phyloP scores from a whole-genome alignment of 768 basidiomycete genomes.

The Psilocybe sp. region DNA sequence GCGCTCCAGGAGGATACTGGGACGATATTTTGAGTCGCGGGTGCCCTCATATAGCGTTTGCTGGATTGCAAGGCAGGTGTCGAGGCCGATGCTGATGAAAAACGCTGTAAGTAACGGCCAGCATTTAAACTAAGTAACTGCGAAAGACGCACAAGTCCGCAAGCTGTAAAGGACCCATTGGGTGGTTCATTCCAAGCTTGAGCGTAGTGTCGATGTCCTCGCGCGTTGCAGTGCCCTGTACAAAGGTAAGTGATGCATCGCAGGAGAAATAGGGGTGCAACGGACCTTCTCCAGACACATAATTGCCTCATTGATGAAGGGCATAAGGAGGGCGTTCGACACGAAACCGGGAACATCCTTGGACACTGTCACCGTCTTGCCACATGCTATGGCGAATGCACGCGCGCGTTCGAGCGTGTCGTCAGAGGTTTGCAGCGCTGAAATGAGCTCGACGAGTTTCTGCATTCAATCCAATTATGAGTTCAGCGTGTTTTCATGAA shows the following conservation, averaged over 20 bases:
- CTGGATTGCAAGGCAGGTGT: slow-evolving; percentile 93
- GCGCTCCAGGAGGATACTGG: slow-evolving; percentile 81
- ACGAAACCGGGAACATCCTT: slow-evolving; percentile 94
- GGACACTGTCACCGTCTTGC: slow-evolving; percentile 90
- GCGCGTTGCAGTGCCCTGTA: slow-evolving; percentile 82
- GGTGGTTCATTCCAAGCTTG: slow-evolving; percentile 90
- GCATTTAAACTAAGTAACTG: not conserved
- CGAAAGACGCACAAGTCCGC: slow-evolving; percentile 56
- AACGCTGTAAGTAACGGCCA: not conserved
- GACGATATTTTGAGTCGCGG: slow-evolving; percentile 93
- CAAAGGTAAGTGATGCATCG: not conserved
- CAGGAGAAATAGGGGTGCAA: not conserved
- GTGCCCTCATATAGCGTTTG: slow-evolving; percentile 87
- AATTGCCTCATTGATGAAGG: slow-evolving; percentile 97
- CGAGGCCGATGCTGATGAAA: slow-evolving; percentile 81
- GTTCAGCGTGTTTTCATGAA: not conserved
- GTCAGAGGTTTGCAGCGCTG: slow-evolving; percentile 85
- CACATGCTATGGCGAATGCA: slow-evolving; percentile 82
- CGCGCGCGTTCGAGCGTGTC: slow-evolving; percentile 75
- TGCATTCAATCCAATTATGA: slow-evolving; percentile 20
- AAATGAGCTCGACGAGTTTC: slow-evolving; percentile 95
- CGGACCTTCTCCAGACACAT: slow-evolving; percentile 86
- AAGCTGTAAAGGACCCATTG: slow-evolving; percentile 91
- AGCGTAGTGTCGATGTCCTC: slow-evolving; percentile 96
- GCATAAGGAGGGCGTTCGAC: slow-evolving; percentile 94